These are phyloP conservation scores for Phaeosphaeriaceae sp. DNA, from an alignment of 2,329 filamentous ascomycete genomes.

Conservation along the genomic window DNA sequence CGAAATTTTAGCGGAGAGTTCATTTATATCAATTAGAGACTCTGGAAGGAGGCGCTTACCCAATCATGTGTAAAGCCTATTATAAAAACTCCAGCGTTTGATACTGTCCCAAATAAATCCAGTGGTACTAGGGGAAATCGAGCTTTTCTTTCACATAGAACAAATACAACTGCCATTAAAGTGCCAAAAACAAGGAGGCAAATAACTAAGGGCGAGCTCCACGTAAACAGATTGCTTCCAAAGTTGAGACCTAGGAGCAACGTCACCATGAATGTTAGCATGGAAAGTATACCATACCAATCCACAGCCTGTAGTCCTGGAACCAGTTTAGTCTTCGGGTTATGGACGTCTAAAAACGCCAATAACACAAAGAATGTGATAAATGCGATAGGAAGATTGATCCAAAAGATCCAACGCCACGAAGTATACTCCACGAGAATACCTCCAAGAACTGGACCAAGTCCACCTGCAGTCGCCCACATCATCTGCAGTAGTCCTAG, in stretches of 20 bases:
- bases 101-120: conserved; percentile 60
- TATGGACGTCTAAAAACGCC: conserved; percentile 59
- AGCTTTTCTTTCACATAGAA: conserved; percentile 66
- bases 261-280: conserved; percentile 55
- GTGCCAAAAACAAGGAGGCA: conserved; percentile 57
- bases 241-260: conserved; percentile 58
- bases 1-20: conserved; percentile 28
- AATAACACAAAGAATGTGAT: conserved; percentile 54
- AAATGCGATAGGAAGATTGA: conserved; percentile 41
- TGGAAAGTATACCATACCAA: conserved; percentile 56
- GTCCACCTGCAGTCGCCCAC: conserved; percentile 41
- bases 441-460: conserved; percentile 47
- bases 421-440: conserved; percentile 43
- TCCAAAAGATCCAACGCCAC: conserved; percentile 50
- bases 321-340: conserved; percentile 53
- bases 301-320: conserved; percentile 56
- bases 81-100: conserved; percentile 58
- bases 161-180: conserved; percentile 56
- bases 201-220: conserved; percentile 58
- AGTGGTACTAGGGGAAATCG: conserved; percentile 69
- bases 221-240: conserved; percentile 55
- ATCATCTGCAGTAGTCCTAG: conserved; percentile 32
- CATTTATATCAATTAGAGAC: too few relatives aligned
- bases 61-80: too few relatives aligned
- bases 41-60: too few relatives aligned